Evolutionary conservation across 2,329 filamentous ascomycete genomes (phyloP).

Genomic region (Aspergillus floridensis): DNA sequence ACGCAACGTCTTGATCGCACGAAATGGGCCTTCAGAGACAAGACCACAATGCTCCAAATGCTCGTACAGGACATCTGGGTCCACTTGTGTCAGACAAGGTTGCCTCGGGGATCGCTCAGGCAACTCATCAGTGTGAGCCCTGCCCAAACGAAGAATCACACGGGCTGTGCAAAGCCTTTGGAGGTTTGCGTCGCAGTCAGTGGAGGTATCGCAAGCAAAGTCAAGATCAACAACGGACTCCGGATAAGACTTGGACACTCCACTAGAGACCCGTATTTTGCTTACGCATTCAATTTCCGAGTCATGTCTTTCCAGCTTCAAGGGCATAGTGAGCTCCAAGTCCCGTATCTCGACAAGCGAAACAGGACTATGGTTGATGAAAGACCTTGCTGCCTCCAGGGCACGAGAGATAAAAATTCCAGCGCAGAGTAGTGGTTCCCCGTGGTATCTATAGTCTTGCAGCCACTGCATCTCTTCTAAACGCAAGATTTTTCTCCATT

Average conservation of each 20-base stretch:
- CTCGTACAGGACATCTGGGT: background rate
- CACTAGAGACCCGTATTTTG: background rate
- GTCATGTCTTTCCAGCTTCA: background rate
- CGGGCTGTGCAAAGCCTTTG: background rate
- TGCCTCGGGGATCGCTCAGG: too few species aligned
- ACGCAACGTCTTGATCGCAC: background rate
- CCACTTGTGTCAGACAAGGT: background rate
- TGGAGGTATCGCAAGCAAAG: background rate
- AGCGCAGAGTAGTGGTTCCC: background rate
- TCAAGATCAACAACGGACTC: background rate
- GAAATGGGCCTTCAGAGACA: background rate
- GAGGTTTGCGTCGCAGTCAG: background rate
- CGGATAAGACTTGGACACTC: background rate
- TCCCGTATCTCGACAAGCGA: background rate
- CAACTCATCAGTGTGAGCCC: too few species aligned
- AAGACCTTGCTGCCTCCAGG: too few species aligned
- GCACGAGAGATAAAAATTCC: too few species aligned
- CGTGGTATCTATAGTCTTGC: background rate
- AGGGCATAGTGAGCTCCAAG: background rate
- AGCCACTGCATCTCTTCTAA: background rate
- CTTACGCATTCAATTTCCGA: background rate
- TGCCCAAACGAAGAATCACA: background rate
- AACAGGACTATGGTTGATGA: too few species aligned
- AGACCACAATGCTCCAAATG: background rate
- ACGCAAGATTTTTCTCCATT: background rate